A percentile compares a stretch with the other conserved stretches of the same genome.
phyloP scores from a whole-genome alignment of 2,329 filamentous ascomycete genomes.

The Nectriaceae sp. region DNA sequence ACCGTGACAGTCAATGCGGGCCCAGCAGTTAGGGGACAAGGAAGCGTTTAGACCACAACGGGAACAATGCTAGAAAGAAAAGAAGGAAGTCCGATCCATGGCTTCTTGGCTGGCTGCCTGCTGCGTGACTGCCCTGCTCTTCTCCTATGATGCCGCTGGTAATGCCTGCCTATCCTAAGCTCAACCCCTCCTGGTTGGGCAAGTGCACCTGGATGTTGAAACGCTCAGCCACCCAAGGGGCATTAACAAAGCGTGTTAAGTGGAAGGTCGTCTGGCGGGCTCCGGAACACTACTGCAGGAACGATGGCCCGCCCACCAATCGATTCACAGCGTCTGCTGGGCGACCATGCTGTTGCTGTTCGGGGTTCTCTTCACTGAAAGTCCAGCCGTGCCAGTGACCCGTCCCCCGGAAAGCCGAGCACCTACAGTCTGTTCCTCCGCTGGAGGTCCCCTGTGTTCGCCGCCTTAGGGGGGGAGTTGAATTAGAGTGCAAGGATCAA shows the following conservation, averaged over 20 bases:
- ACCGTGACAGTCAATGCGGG: background rate
- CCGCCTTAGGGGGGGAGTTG: no score
- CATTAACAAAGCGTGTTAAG: conserved; percentile 12
- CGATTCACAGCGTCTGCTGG: conserved; percentile 13
- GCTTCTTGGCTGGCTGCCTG: no score
- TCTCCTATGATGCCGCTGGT: background rate
- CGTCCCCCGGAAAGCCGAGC: conserved; percentile 16
- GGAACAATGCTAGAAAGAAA: background rate
- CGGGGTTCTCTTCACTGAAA: conserved; percentile 2
- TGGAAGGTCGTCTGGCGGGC: background rate
- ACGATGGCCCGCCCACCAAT: conserved; percentile 19
- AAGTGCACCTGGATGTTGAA: conserved; percentile 24
- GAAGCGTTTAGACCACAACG: background rate
- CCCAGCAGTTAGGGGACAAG: background rate
- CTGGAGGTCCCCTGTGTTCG: no score
- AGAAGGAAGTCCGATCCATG: no score
- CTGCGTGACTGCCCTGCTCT: background rate
- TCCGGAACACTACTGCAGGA: conserved; percentile 20
- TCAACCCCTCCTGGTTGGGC: conserved; percentile 4
- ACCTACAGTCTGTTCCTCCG: no score
- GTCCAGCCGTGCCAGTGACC: no score
- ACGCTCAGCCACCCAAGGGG: conserved; percentile 27
- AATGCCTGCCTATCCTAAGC: background rate
- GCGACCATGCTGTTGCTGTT: conserved; percentile 1
- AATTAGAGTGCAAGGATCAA: conserved; percentile 1